Evolutionary conservation across 257 asterid species (phyloP).

Genomic region (Nicotiana otophora): DNA sequence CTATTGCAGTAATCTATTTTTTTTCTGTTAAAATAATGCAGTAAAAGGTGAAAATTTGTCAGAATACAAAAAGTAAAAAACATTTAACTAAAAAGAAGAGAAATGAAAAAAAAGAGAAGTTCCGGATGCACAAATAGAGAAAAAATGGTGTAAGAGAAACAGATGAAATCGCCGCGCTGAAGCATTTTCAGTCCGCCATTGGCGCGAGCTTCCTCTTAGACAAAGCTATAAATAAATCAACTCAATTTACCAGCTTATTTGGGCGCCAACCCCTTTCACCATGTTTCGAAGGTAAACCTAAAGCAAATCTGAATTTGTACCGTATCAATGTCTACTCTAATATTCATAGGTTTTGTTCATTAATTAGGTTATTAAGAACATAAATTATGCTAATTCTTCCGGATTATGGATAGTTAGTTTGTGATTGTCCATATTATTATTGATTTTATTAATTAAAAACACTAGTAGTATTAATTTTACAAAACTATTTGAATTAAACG

Average conservation of each 20-base stretch:
- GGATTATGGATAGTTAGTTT: not conserved
- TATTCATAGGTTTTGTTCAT: not conserved
- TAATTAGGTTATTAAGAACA: not conserved
- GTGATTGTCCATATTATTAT: no score
- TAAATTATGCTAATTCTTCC: not conserved
- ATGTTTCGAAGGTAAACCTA: conserved; percentile 6
- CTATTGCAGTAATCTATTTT: no score
- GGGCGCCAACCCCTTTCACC: not conserved
- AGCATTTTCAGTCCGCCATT: not conserved
- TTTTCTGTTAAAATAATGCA: no score
- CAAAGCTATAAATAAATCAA: not conserved
- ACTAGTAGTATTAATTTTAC: not conserved
- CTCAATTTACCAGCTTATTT: not conserved
- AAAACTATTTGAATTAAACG: not conserved
- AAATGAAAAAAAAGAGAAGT: not conserved
- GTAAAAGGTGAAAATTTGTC: no score
- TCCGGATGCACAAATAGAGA: not conserved
- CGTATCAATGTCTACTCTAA: not conserved
- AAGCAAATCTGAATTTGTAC: not conserved
- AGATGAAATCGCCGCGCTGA: not conserved
- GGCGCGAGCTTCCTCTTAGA: not conserved
- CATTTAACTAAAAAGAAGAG: not conserved
- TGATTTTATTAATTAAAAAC: no score
- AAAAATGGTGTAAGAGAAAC: not conserved
- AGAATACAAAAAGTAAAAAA: no score